Base-by-base conservation (phyloP, 2,329 filamentous ascomycete genomes). In the Fusarium drepaniforme region DNA sequence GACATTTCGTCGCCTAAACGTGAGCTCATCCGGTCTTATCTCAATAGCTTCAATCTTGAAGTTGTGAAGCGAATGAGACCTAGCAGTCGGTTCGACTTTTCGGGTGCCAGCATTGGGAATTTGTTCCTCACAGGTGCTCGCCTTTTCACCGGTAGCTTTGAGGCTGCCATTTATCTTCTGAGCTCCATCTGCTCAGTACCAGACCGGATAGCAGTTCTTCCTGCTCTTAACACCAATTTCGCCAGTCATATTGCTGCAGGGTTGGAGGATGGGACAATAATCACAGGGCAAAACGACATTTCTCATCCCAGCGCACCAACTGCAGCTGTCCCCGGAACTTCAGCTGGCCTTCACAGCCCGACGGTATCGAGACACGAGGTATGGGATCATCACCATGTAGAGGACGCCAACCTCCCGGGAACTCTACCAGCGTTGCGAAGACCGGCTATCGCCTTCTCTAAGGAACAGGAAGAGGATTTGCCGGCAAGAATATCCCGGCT, bases 191-290 rank as follows among this genome's bases (percentile, higher is more conserved):
- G 96, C 80, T 91, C 91, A n/a, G 93, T 98, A 1, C 93, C 95
- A 0, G 88, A 90, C 13, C 88, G 91, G 62, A 91, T 97, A 8
- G 89, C 91, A 0, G 95, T 98, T 1, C 90, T 98, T 18, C 97
- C 96, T 0, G 95, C 94, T 5, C 94, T 98, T 77, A 97, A 98
- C 86, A 95, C 93, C 73, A 98, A 98, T 82, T 98, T 98, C 85
- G 94, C 94, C 0, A 94, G 97, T 79, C 96, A 98, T 83, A 98
- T 98, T 76, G 95, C 93, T 8, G 96, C 95, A 3, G 93, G 93
- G 0, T 88, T 98, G 0, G 86, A 87, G 21, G 90, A 98, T 81
- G 95, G 94, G 9, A 91, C 90, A 1, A 86, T 93, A 30, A 97
- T 98, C 77, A 93, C 94, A 0, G 96, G 96, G 0, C 97, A 98